Base-by-base conservation (phyloP, 75 land plant genomes). In the Ceratopteris richardii region DNA sequence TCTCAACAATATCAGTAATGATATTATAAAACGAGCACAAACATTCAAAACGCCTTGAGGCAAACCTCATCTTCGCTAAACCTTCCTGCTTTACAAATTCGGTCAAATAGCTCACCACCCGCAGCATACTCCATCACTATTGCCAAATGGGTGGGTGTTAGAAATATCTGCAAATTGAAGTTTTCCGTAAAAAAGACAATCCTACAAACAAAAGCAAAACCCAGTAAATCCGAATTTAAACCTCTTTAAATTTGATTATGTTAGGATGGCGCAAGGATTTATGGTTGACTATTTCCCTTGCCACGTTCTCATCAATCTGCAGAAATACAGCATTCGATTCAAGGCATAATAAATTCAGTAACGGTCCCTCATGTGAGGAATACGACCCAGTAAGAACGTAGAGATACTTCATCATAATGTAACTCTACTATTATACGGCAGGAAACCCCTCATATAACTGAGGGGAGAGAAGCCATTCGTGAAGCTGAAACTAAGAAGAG, bases 121-220 rank as follows among this genome's bases (percentile, higher is more conserved):
- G 78, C 77, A 1, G 82, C 82, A 55, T 79, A 79, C 55, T 79
- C 82, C 82, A 79, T 79, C 5, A 75, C 74, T 47, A 79, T 79
- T 0, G 82, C 82, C 53, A 79, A 47, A 62, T 79, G 82, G 1
- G 78, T 75, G 0, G 82, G 78, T 1, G 82, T 79, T 36, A 79
- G 42, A 66, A 79, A 36, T 10, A 79, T 78, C 82, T 79, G 68
- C 63, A 54, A 29, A 61, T 21, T n/a, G n/a, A n/a, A n/a, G n/a
- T n/a, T n/a, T n/a, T n/a, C n/a, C 17, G 24, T 20, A 13, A 21
- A 7, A 9, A 37, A 13, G 11, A 52, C 21, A 52, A 22, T 18
- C 16, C 40, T 11, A 59, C 3, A 24, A n/a, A 11, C 23, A 44
- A 12, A 14, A 59, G 33, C n/a, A 27, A n/a, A 23, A 9, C 61